phyloP scores from a whole-genome alignment of 345 rosid genomes.

The Euclidium syriacum region DNA sequence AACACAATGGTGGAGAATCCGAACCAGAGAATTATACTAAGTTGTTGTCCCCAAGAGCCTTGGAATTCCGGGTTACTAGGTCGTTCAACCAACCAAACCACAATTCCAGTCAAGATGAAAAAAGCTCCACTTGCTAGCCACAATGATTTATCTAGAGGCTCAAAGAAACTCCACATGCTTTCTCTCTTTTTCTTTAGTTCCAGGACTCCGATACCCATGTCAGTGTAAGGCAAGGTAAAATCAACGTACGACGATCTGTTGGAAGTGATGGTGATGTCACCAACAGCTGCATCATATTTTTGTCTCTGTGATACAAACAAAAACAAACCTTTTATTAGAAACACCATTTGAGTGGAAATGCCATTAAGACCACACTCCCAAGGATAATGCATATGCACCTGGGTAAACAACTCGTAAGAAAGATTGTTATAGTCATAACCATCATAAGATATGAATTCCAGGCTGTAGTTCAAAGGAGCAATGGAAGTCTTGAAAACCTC shows the following conservation, averaged over 20 bases:
- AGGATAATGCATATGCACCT: constrained; percentile 19
- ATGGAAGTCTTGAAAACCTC: constrained; percentile 37
- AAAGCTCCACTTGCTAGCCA: constrained; percentile 28
- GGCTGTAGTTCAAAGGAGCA: constrained; percentile 13
- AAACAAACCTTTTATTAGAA: not conserved
- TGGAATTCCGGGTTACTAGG: constrained; percentile 22
- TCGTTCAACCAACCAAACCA: constrained; percentile 28
- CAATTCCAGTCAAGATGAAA: constrained; percentile 20
- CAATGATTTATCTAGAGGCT: constrained; percentile 20
- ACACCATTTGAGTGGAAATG: not conserved
- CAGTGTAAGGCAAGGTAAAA: constrained; percentile 26
- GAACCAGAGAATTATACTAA: constrained; percentile 32
- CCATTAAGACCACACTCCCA: not conserved
- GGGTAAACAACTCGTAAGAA: constrained; percentile 27
- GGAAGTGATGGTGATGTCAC: constrained; percentile 25
- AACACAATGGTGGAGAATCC: constrained; percentile 29
- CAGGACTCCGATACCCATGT: constrained; percentile 20
- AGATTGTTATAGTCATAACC: constrained; percentile 27
- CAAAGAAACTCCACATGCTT: constrained; percentile 23
- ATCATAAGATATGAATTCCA: constrained; percentile 29
- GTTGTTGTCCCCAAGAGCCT: constrained; percentile 26
- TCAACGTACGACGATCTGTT: constrained; percentile 26
- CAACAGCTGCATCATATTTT: constrained; percentile 31
- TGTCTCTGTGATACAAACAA: not conserved
- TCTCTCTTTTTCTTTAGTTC: constrained; percentile 8